Percentiles rank a stretch among this genome's conserved stretches.
Conservation (phyloP, 2,329 filamentous ascomycete species). For the Elsinoe necatrix region DNA sequence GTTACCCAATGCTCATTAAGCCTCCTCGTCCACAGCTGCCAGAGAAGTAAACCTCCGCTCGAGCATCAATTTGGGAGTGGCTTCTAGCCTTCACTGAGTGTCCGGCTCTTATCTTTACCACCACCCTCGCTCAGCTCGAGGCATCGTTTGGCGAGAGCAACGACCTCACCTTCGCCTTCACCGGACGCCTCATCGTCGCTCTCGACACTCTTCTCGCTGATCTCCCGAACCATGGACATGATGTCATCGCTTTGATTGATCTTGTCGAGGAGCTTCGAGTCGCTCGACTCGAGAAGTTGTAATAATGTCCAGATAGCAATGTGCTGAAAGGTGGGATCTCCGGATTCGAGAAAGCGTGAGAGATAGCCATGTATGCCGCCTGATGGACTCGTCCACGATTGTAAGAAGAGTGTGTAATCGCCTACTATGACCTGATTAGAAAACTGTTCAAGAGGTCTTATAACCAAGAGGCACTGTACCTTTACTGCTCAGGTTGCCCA, state of each 20-base stretch:
- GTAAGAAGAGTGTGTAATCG: conserved; percentile 92
- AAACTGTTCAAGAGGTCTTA: conserved; percentile 22
- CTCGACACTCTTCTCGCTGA: conserved; percentile 81
- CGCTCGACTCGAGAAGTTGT: conserved; percentile 90
- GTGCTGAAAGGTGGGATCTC: conserved; percentile 95
- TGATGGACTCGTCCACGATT: conserved; percentile 85
- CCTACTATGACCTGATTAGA: conserved; percentile 54
- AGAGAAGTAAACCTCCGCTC: too few relatives aligned
- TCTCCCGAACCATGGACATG: conserved; percentile 81
- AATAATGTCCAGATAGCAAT: conserved; percentile 98
- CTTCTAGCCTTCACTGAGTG: conserved; percentile 66
- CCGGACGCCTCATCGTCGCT: conserved; percentile 87
- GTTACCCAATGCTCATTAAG: background rate
- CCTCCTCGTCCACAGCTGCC: too few relatives aligned
- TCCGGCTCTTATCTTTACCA: conserved; percentile 47
- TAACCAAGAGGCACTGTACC: conserved; percentile 45
- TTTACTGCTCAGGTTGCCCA: conserved; percentile 95
- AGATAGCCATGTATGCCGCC: conserved; percentile 95
- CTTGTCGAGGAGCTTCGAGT: conserved; percentile 75
- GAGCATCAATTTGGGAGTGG: conserved; percentile 5
- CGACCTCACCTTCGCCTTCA: conserved; percentile 85
- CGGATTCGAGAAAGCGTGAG: conserved; percentile 82
- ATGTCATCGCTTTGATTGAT: conserved; percentile 88
- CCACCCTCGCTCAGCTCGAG: conserved; percentile 53
- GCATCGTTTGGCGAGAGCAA: conserved; percentile 81